A percentile compares a stretch with the other conserved stretches of the same genome.
These are phyloP conservation scores for Aspergillus bridgeri DNA, from an alignment of 495 filamentous ascomycete species.

Conservation along the genomic window DNA sequence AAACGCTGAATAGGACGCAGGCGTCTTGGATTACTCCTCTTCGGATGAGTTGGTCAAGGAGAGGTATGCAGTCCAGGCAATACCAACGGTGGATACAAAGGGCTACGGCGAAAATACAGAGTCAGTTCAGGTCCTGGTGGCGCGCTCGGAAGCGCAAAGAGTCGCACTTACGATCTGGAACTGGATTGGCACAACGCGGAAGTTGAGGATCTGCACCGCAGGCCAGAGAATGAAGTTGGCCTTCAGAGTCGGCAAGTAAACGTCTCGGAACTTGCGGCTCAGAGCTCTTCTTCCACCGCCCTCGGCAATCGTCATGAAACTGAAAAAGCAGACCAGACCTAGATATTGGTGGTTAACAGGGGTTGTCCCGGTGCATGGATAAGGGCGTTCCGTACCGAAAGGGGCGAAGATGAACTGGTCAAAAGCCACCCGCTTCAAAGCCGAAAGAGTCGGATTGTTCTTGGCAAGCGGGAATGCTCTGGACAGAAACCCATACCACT, in stretches of 20 bases:
- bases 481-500: conserved; percentile 92
- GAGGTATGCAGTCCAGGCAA: conserved; percentile 98
- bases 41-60: conserved; percentile 90
- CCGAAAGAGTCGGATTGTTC: conserved; percentile 65
- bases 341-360: not conserved
- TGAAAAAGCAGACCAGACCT: conserved; percentile 88
- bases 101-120: conserved; percentile 54
- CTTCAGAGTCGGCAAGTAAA: conserved; percentile 90
- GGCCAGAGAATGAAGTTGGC: conserved; percentile 98
- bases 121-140: not conserved
- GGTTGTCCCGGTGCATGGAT: not conserved
- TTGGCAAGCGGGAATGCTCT: conserved; percentile 80
- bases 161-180: conserved; percentile 83
- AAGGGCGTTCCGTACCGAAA: conserved; percentile 54
- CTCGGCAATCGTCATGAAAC: conserved; percentile 93
- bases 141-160: not conserved
- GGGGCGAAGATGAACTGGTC: conserved; percentile 98
- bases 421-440: conserved; percentile 82
- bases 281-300: conserved; percentile 83
- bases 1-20: not conserved
- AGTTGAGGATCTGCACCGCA: conserved; percentile 93
- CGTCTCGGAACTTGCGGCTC: conserved; percentile 80
- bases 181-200: conserved; percentile 89
- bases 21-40: conserved; percentile 40
- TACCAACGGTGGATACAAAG: conserved; percentile 94